These are phyloP conservation scores for Obelidium mucronatum DNA, from an alignment of 192 early-diverging fungal species.

Conservation along the genomic window DNA sequence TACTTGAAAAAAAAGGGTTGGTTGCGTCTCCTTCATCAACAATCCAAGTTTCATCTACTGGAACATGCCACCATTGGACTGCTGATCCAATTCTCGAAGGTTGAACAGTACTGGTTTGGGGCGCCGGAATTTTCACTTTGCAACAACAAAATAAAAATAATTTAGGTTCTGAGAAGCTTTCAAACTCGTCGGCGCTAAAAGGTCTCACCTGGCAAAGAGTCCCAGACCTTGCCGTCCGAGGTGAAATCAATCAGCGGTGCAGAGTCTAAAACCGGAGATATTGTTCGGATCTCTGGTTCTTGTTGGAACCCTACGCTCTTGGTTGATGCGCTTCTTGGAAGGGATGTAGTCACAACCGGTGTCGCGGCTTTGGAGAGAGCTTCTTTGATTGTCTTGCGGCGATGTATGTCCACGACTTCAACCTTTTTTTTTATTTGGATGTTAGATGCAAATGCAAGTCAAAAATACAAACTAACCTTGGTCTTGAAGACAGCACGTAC, in stretches of 20 bases:
- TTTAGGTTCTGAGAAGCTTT: neutral
- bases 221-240: neutral
- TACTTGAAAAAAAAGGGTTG: slow-evolving; percentile 32
- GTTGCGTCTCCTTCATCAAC: slow-evolving; percentile 32
- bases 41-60: slow-evolving; percentile 40
- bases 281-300: neutral
- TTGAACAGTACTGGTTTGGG: neutral
- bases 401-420: slow-evolving; percentile 7
- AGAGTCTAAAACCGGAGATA: neutral
- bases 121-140: slow-evolving; percentile 17
- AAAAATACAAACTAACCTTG: slow-evolving; percentile 21
- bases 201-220: slow-evolving; percentile 14
- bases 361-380: slow-evolving; percentile 10
- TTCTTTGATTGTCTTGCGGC: slow-evolving; percentile 12
- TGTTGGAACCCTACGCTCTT: neutral
- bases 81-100: slow-evolving; percentile 6
- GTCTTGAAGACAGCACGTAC: slow-evolving; percentile 45
- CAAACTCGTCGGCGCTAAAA: neutral
- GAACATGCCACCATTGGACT: slow-evolving; percentile 38
- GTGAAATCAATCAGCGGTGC: slow-evolving; percentile 33
- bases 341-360: neutral
- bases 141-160: neutral
- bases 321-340: neutral
- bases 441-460: neutral
- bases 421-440: neutral